Evolutionary conservation across 176 grass and related monocot genomes (phyloP).

Genomic region (Triticum timopheevii): DNA sequence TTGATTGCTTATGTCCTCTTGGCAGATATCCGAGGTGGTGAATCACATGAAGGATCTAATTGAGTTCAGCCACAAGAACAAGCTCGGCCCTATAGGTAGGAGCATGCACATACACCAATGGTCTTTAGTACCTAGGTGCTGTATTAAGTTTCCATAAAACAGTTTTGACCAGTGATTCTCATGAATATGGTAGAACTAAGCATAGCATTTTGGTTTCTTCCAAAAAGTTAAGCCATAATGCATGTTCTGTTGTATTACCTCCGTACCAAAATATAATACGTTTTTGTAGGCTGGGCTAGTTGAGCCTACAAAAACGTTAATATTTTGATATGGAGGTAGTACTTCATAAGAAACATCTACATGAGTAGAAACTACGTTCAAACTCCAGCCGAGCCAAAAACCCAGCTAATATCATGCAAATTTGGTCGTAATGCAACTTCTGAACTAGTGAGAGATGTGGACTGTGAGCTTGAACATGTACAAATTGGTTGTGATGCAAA

Average conservation of each 20-base stretch:
- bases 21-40: slow-evolving; percentile 94
- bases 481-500: neutral
- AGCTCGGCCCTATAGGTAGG: slow-evolving; percentile 86
- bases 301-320: too few relatives aligned
- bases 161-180: neutral
- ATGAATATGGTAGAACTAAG: neutral
- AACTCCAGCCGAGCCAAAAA: neutral
- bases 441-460: neutral
- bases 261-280: too few relatives aligned
- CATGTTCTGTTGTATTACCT: neutral
- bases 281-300: too few relatives aligned
- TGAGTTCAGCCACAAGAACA: slow-evolving; percentile 80
- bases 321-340: too few relatives aligned
- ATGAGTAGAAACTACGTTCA: neutral
- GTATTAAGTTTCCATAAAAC: neutral
- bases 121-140: neutral
- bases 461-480: neutral
- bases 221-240: neutral
- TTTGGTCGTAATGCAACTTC: neutral
- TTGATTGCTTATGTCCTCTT: slow-evolving; percentile 27
- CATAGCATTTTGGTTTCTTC: neutral
- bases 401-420: neutral
- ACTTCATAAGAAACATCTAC: neutral
- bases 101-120: neutral
- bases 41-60: slow-evolving; percentile 99